phyloP scores from a whole-genome alignment of 331 rosid genomes.

The Pyracantha coccinea region DNA sequence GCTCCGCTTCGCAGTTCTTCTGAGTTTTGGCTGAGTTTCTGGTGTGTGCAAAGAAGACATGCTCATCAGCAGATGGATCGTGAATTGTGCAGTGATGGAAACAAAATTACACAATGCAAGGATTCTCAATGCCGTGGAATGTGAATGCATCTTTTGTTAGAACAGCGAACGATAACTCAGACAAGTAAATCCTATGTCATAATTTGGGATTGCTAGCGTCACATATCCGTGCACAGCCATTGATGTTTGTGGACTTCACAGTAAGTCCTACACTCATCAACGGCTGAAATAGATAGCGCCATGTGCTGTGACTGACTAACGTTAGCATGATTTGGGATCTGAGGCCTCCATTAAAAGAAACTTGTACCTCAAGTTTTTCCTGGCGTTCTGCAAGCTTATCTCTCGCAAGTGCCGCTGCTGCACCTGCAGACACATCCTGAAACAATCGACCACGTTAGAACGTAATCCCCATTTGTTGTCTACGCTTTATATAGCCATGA shows the following conservation, averaged over 20 bases:
- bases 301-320: no score
- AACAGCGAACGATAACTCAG: no score
- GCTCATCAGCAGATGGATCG: conserved; percentile 5
- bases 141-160: background rate
- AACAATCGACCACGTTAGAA: conserved; percentile 21
- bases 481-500: no score
- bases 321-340: background rate
- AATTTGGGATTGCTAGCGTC: no score
- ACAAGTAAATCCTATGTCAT: no score
- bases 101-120: background rate
- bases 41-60: conserved; percentile 8
- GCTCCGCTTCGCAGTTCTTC: conserved; percentile 77
- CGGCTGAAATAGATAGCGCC: no score
- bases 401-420: conserved; percentile 75
- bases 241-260: no score
- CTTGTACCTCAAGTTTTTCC: conserved; percentile 68
- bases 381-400: conserved; percentile 67
- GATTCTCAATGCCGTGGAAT: background rate
- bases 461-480: no score
- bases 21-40: conserved; percentile 52
- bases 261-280: no score
- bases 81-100: background rate
- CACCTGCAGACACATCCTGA: conserved; percentile 66
- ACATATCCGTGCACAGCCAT: no score
- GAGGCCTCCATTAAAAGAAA: background rate